Evolutionary conservation across 208 protist genomes (phyloP).

Genomic region (Crithidia sp.): DNA sequence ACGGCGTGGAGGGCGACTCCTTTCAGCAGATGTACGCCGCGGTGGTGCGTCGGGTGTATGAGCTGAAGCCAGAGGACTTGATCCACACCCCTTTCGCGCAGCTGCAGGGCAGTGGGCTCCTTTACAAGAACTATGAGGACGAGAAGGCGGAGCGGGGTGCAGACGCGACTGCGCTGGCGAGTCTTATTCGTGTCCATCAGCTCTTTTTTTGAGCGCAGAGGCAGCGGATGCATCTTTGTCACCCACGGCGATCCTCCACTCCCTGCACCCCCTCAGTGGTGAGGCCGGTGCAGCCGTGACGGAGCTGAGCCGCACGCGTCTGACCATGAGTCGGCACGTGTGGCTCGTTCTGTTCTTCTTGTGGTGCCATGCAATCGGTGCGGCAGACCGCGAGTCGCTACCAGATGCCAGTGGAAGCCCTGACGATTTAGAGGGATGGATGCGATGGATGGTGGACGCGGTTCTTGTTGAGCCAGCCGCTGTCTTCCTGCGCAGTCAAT

Average conservation of each 20-base stretch:
- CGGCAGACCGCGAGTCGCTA: neutral
- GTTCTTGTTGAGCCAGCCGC: neutral
- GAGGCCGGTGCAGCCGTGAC: conserved; percentile 2
- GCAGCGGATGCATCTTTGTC: neutral
- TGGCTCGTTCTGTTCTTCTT: conserved; percentile 53
- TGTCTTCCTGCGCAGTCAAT: conserved; percentile 5
- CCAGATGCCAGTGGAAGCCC: neutral
- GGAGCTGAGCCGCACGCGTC: conserved; percentile 25
- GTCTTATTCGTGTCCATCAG: conserved; percentile 1
- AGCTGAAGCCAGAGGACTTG: conserved; percentile 27
- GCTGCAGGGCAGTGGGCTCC: conserved; percentile 6
- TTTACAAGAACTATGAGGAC: conserved; percentile 12
- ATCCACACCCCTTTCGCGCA: conserved; percentile 40
- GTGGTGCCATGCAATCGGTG: conserved; percentile 38
- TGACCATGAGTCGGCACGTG: conserved; percentile 36
- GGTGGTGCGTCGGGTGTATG: conserved; percentile 25
- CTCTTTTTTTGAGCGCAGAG: conserved; percentile 13
- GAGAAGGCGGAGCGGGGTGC: neutral
- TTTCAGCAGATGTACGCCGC: conserved; percentile 31
- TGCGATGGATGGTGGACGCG: neutral
- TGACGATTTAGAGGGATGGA: neutral
- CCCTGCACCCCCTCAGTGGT: conserved; percentile 14
- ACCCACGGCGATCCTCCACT: conserved; percentile 1
- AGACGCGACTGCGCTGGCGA: neutral
- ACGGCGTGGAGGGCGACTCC: neutral